Base-by-base conservation (phyloP, 495 filamentous ascomycete genomes). In the Elaphomyces granulatus region DNA sequence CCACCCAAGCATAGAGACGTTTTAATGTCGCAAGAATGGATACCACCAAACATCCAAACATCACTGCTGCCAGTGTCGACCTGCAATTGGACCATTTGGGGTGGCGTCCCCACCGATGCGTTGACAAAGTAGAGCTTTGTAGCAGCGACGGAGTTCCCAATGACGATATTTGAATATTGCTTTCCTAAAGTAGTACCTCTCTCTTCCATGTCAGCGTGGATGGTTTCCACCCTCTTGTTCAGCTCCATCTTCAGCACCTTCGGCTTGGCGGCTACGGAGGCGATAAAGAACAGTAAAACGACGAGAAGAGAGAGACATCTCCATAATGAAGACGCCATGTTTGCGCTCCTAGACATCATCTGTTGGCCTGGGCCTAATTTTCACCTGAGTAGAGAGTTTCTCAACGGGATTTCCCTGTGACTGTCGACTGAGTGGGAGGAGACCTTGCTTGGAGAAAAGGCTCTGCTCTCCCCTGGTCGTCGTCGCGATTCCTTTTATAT, bases 11-110 rank as follows among this genome's bases (percentile, higher is more conserved):
- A 28, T 6, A 12, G 23, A 28, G 23, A 17, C 12, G 41, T 43
- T 23, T 10, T 30, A n/a, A 23, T 3, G 12, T 43, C 35, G 26
- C 41, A 43, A 9, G 41, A 36, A 19, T 36, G 16, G n/a, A 31
- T 10, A n/a, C n/a, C n/a, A 3, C 41, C 48, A 34, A 54, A 16
- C 66, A 17, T 61, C 83, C 83, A 87, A 1, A 88, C 57, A 58
- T 90, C 83, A 45, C 79, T 84, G 56, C 80, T 85, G 20, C 79
- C 79, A 4, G 79, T 83, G 45, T 83, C 79, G 39, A 83, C 48
- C 41, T 75, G 70, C 50, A 83, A 50, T 26, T 65, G 57, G 8
- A 81, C 34, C 1, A 47, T 43, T 45, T 72, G 71, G 10, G 63
- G 45, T 21, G 78, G 79, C 14, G 79, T 81, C 30, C 79, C 79